Percentiles rank a stretch among this genome's conserved stretches.
phyloP scores from a whole-genome alignment of 2,329 filamentous ascomycete species.

The Albifimbria verrucaria region DNA sequence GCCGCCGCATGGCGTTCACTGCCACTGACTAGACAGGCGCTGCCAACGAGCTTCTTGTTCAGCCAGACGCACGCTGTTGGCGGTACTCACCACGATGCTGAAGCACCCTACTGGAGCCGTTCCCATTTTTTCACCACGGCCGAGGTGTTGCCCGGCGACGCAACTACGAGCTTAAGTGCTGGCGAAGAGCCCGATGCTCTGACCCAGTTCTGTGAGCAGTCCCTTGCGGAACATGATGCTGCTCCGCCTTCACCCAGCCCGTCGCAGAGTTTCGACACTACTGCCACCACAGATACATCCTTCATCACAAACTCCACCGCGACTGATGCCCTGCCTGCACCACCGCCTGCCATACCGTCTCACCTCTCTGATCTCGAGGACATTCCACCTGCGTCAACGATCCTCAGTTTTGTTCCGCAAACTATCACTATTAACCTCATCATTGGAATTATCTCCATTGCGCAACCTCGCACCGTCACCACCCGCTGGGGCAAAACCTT shows the following conservation, averaged over 20 bases:
- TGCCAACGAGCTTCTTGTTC: constrained; percentile 43
- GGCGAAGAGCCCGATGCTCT: constrained; percentile 37
- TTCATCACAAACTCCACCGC: constrained; percentile 35
- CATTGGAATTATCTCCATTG: constrained; percentile 72
- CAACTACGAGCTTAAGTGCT: constrained; percentile 15
- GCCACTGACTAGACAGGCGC: constrained; percentile 40
- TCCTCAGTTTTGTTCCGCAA: constrained; percentile 68
- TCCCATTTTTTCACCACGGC: constrained; percentile 47
- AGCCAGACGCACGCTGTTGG: constrained; percentile 45
- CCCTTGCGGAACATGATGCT: constrained; percentile 60
- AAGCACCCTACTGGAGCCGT: constrained; percentile 20
- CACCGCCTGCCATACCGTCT: constrained; percentile 23
- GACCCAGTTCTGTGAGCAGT: constrained; percentile 74
- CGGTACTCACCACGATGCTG: constrained; percentile 18
- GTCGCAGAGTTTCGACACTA: constrained; percentile 38
- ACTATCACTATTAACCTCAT: constrained; percentile 81
- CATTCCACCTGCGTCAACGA: constrained; percentile 64
- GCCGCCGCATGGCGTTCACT: constrained; percentile 53
- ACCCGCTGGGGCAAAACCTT: constrained; percentile 62
- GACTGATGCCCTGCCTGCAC: constrained; percentile 11
- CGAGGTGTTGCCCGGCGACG: constrained; percentile 29
- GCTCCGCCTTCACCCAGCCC: constrained; percentile 39
- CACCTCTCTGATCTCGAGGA: constrained; percentile 57
- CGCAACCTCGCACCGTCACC: constrained; percentile 62
- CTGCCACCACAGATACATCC: constrained; percentile 26